Evolutionary conservation across 2,329 filamentous ascomycete species (phyloP).

Genomic region (Diaporthe sp.): DNA sequence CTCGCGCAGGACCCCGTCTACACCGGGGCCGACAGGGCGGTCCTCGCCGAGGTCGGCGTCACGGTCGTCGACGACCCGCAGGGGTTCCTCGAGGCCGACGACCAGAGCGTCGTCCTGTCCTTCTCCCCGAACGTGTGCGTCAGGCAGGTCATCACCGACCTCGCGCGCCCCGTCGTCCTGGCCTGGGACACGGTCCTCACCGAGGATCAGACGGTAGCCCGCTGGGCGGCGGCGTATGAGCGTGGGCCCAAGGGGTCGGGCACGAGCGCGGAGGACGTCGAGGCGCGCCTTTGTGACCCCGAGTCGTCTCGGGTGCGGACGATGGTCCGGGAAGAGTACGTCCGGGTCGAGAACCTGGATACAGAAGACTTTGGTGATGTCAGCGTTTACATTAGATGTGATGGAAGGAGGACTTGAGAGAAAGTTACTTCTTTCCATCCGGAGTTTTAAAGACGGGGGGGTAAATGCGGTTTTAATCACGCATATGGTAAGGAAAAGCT

Average conservation of each 20-base stretch:
- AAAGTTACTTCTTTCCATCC: not conserved
- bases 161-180: not conserved
- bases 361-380: not conserved
- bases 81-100: not conserved
- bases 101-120: not conserved
- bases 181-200: conserved; percentile 13
- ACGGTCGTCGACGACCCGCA: conserved; percentile 4
- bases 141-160: conserved; percentile 13
- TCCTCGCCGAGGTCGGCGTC: not conserved
- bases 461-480: too few relatives aligned
- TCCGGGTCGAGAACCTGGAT: not conserved
- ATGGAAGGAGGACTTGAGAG: not conserved
- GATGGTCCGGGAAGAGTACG: not conserved
- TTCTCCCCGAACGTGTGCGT: not conserved
- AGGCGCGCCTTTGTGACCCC: not conserved
- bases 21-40: not conserved
- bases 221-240: not conserved
- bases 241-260: not conserved
- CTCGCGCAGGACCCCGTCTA: not conserved
- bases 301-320: conserved; percentile 1
- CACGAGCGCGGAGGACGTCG: not conserved
- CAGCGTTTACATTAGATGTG: not conserved
- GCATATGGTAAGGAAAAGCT: not conserved
- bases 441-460: not conserved
- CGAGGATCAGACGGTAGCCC: not conserved